phyloP scores from a whole-genome alignment of 2,329 filamentous ascomycete species.

The Colletotrichum sojae region DNA sequence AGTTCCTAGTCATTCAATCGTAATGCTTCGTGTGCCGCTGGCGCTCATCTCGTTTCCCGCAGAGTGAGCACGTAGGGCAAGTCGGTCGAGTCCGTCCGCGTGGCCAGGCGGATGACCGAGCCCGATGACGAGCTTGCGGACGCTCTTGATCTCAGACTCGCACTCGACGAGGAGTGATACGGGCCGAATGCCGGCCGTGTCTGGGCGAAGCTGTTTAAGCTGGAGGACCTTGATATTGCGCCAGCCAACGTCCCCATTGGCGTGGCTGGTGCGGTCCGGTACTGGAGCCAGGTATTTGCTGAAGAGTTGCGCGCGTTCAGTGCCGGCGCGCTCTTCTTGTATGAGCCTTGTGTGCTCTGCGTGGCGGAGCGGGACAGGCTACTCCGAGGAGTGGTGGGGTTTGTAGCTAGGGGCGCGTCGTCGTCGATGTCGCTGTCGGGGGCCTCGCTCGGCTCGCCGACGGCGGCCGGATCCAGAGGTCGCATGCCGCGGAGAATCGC shows the following conservation, averaged over 20 bases:
- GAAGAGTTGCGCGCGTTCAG: conserved; percentile 57
- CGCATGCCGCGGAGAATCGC: conserved; percentile 84
- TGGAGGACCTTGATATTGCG: conserved; percentile 54
- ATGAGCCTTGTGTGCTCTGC: conserved; percentile 51
- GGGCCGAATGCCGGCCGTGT: conserved; percentile 57
- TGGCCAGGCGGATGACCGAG: conserved; percentile 65
- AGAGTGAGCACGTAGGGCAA: conserved; percentile 53
- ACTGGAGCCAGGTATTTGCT: conserved; percentile 60
- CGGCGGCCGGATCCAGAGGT: conserved; percentile 67
- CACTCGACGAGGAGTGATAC: conserved; percentile 54
- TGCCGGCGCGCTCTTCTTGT: conserved; percentile 41
- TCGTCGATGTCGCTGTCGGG: conserved; percentile 61
- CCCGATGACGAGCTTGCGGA: conserved; percentile 52
- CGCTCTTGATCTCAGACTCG: conserved; percentile 56
- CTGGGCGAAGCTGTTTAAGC: conserved; percentile 58
- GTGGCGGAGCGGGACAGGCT: conserved; percentile 47
- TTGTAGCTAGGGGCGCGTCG: conserved; percentile 60
- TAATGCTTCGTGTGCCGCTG: conserved; percentile 13
- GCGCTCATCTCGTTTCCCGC: conserved; percentile 39
- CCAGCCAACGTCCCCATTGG: conserved; percentile 59
- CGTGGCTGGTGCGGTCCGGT: conserved; percentile 69
- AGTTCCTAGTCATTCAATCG: conserved; percentile 34
- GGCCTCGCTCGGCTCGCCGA: conserved; percentile 45
- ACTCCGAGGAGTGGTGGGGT: conserved; percentile 56
- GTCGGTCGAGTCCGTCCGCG: conserved; percentile 49